Percentiles rank a stretch among this genome's conserved stretches.
These are phyloP conservation scores for Ganoderma lucidum DNA, from an alignment of 1,284 basidiomycete species.

Conservation along the genomic window DNA sequence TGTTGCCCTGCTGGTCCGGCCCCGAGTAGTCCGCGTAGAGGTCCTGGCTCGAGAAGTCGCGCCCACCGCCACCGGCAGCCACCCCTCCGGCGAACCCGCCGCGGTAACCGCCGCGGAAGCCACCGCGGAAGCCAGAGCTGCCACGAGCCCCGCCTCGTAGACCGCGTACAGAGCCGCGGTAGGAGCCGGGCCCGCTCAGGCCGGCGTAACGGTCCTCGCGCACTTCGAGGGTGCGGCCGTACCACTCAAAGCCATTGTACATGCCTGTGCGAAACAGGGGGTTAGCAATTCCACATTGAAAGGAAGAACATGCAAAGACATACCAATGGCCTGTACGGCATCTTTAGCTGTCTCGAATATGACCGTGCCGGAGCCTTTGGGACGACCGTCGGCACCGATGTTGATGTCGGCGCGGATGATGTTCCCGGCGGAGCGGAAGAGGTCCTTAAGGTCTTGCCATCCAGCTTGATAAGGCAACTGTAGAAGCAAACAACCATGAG, in stretches of 20 bases:
- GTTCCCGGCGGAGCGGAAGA: constrained; percentile 94
- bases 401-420: constrained; percentile 96
- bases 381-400: constrained; percentile 89
- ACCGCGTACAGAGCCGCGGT: constrained; percentile 51
- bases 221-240: constrained; percentile 91
- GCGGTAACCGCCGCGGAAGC: constrained; percentile 69
- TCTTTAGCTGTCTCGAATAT: constrained; percentile 93
- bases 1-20: constrained; percentile 67
- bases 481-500: constrained; percentile 8
- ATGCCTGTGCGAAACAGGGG: constrained; percentile 61
- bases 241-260: constrained; percentile 96
- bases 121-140: constrained; percentile 57
- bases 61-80: constrained; percentile 61
- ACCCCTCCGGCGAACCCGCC: constrained; percentile 59
- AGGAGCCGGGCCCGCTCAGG: constrained; percentile 70
- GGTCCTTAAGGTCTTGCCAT: constrained; percentile 98
- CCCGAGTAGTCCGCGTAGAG: constrained; percentile 86
- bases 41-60: constrained; percentile 81
- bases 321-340: constrained; percentile 91
- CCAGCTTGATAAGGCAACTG: constrained; percentile 95
- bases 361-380: constrained; percentile 95
- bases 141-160: constrained; percentile 47
- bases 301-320: constrained; percentile 38
- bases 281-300: no score
- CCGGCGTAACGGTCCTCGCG: constrained; percentile 94